A percentile compares a stretch with the other conserved stretches of the same genome.
Conservation (phyloP, 345 rosid genomes). For the Gossypium arboreum region DNA sequence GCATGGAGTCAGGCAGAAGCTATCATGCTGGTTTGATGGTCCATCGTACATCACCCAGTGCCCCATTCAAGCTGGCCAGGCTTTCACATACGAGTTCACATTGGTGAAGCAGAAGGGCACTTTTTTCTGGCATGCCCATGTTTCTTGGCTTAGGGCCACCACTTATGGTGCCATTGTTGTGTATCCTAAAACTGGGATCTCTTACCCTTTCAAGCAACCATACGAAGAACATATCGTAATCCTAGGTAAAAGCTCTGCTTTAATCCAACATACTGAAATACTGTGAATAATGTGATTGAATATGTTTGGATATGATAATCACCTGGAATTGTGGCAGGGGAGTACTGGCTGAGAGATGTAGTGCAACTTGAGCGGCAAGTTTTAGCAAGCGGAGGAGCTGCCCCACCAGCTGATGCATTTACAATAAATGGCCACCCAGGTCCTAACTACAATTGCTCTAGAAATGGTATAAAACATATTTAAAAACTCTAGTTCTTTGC, state of each 20-base stretch:
- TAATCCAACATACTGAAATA: background rate
- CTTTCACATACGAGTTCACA: slow-evolving; percentile 68
- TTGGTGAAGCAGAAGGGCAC: slow-evolving; percentile 74
- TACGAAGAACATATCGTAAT: slow-evolving; percentile 58
- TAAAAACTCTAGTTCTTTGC: background rate
- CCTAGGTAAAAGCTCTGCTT: slow-evolving; percentile 37
- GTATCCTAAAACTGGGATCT: slow-evolving; percentile 58
- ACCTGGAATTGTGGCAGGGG: slow-evolving; percentile 39
- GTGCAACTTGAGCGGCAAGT: slow-evolving; percentile 56
- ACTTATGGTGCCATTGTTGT: slow-evolving; percentile 71
- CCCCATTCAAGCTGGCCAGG: slow-evolving; percentile 70
- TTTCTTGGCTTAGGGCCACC: slow-evolving; percentile 82
- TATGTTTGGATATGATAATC: background rate
- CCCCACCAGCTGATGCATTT: slow-evolving; percentile 74
- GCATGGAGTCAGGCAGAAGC: slow-evolving; percentile 84
- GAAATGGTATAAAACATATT: slow-evolving; percentile 34
- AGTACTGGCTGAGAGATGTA: slow-evolving; percentile 70
- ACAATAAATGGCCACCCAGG: slow-evolving; percentile 89
- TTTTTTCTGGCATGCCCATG: slow-evolving; percentile 81
- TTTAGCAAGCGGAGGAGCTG: slow-evolving; percentile 57
- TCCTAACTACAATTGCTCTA: slow-evolving; percentile 78
- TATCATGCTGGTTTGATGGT: slow-evolving; percentile 88
- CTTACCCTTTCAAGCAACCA: slow-evolving; percentile 68
- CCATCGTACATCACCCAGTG: slow-evolving; percentile 90
- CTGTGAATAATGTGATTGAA: background rate